A percentile compares a stretch with the other conserved stretches of the same genome.
Evolutionary conservation across 192 early-diverging fungal genomes (phyloP).

Genomic region (Mortierella claussenii): DNA sequence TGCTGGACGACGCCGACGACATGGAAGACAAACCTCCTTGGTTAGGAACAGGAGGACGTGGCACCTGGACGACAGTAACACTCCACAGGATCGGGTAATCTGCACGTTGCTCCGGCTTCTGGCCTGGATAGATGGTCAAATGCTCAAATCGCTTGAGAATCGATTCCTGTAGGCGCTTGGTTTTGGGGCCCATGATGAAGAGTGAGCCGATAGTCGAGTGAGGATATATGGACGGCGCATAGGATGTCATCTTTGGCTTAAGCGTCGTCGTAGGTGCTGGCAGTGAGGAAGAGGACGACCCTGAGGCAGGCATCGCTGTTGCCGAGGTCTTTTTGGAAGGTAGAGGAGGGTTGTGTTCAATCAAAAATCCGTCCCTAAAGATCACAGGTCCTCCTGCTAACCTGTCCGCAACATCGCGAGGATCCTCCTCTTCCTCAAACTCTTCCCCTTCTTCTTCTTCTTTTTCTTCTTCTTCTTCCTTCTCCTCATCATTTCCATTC

Average conservation of each 20-base stretch:
- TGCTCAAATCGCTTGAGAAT: constrained; percentile 40
- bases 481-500: not conserved
- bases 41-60: constrained; percentile 15
- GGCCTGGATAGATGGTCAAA: constrained; percentile 43
- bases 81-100: constrained; percentile 50
- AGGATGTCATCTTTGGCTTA: constrained; percentile 55
- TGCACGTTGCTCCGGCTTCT: constrained; percentile 36
- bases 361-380: constrained; percentile 63
- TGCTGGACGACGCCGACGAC: too few species aligned
- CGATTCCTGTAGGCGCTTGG: constrained; percentile 36
- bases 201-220: constrained; percentile 73
- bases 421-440: constrained; percentile 44
- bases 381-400: constrained; percentile 33
- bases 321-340: constrained; percentile 7
- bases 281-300: constrained; percentile 52
- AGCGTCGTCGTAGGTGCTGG: not conserved
- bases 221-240: constrained; percentile 60
- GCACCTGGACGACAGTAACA: constrained; percentile 42
- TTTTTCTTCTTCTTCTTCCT: not conserved
- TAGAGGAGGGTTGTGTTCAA: constrained; percentile 49
- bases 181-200: constrained; percentile 66
- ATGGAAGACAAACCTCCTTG: not conserved
- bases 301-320: constrained; percentile 53
- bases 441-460: constrained; percentile 35
- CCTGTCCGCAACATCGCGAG: constrained; percentile 39